Evolutionary conservation across 495 filamentous ascomycete species (phyloP).

Genomic region (Penicillium nucicola): DNA sequence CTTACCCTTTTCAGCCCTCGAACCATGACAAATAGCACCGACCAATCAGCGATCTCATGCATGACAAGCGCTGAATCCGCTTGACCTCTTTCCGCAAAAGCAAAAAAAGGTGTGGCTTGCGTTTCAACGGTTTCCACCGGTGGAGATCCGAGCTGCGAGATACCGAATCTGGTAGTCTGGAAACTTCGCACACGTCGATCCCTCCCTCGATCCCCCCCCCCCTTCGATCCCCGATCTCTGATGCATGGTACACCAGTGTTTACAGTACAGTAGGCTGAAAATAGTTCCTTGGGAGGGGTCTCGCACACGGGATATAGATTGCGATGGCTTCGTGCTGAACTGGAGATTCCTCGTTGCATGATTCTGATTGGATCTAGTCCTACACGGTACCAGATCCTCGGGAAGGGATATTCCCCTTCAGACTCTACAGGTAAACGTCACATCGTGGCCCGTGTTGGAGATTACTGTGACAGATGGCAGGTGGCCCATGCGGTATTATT

Average conservation of each 20-base stretch:
- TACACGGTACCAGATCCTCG: slow-evolving; percentile 1
- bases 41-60: slow-evolving; percentile 14
- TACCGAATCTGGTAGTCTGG: slow-evolving; percentile 17
- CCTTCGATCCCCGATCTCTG: slow-evolving; percentile 10
- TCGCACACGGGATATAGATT: slow-evolving; percentile 26
- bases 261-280: slow-evolving; percentile 12
- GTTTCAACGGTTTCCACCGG: slow-evolving; percentile 30
- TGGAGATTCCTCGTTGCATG: no score
- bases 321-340: slow-evolving; percentile 10
- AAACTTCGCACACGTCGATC: slow-evolving; percentile 22
- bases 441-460: no score
- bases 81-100: not conserved
- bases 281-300: no score
- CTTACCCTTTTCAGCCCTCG: slow-evolving; percentile 16
- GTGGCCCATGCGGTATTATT: slow-evolving; percentile 18
- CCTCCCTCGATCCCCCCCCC: slow-evolving; percentile 17
- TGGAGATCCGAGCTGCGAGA: slow-evolving; percentile 16
- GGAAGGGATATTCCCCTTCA: not conserved
- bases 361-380: slow-evolving; percentile 8
- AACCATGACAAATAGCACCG: slow-evolving; percentile 40
- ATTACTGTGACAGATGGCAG: slow-evolving; percentile 26
- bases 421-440: no score
- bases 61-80: not conserved
- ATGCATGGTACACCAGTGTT: slow-evolving; percentile 15
- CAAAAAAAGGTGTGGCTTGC: slow-evolving; percentile 26